A percentile compares a stretch with the other conserved stretches of the same genome.
Evolutionary conservation across 2,329 filamentous ascomycete species (phyloP).

Genomic region (Xylaria digitata): DNA sequence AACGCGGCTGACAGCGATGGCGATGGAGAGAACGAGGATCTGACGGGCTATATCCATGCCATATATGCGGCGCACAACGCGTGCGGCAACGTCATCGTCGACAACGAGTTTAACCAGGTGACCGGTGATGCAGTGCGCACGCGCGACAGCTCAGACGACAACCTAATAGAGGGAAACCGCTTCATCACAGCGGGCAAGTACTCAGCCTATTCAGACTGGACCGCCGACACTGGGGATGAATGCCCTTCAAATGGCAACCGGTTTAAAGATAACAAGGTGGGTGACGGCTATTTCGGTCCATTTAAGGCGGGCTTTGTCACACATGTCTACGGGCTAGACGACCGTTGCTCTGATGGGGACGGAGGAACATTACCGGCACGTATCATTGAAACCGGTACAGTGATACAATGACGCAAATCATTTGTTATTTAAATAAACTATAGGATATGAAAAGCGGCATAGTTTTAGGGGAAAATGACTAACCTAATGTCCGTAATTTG

Average conservation of each 20-base stretch:
- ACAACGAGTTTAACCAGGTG: slow-evolving; percentile 38
- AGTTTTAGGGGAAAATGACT: neutral
- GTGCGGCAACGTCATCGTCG: slow-evolving; percentile 20
- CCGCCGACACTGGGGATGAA: slow-evolving; percentile 29
- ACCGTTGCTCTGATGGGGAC: slow-evolving; percentile 28
- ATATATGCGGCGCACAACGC: slow-evolving; percentile 33
- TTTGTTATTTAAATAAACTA: neutral
- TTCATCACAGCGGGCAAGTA: slow-evolving; percentile 36
- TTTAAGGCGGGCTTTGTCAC: slow-evolving; percentile 33
- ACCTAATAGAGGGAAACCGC: slow-evolving; percentile 33
- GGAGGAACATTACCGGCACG: slow-evolving; percentile 25
- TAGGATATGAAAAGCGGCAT: neutral
- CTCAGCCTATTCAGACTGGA: slow-evolving; percentile 39
- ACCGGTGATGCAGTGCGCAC: slow-evolving; percentile 38
- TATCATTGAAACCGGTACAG: slow-evolving; percentile 32
- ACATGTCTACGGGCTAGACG: slow-evolving; percentile 35
- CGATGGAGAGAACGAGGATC: slow-evolving; percentile 55
- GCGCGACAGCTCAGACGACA: slow-evolving; percentile 33
- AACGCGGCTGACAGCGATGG: slow-evolving; percentile 39
- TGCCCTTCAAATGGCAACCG: slow-evolving; percentile 33
- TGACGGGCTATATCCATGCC: slow-evolving; percentile 37
- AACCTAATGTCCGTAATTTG: neutral
- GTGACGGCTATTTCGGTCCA: slow-evolving; percentile 35
- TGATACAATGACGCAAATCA: slow-evolving; percentile 15
- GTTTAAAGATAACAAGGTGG: slow-evolving; percentile 34